A percentile compares a stretch with the other conserved stretches of the same genome.
Conservation (phyloP, 257 asterid genomes). For the Solanum corneliomulleri region DNA sequence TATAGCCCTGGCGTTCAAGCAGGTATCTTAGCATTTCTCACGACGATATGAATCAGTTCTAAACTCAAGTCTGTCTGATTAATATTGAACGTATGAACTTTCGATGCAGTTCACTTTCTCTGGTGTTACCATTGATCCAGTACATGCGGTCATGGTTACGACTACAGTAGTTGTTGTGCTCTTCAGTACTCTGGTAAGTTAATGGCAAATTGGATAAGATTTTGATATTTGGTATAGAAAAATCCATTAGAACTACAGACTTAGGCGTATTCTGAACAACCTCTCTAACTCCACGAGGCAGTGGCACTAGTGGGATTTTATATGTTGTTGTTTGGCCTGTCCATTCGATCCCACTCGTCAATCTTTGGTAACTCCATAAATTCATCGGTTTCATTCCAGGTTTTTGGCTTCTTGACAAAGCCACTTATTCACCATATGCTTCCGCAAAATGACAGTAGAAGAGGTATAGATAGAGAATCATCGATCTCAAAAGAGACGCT, state of each 20-base stretch:
- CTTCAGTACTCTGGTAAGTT: slow-evolving; percentile 71
- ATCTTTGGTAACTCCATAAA: neutral
- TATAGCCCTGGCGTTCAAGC: slow-evolving; percentile 88
- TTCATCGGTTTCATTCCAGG: slow-evolving; percentile 28
- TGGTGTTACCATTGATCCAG: slow-evolving; percentile 59
- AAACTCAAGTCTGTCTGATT: neutral
- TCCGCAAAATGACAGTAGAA: slow-evolving; percentile 22
- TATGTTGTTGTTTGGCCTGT: neutral
- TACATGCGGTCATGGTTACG: slow-evolving; percentile 60
- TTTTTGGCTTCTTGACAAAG: slow-evolving; percentile 74
- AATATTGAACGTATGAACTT: neutral
- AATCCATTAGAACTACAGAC: neutral
- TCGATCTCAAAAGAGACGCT: slow-evolving; percentile 57
- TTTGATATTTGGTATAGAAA: neutral
- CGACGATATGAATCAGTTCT: neutral
- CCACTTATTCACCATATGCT: slow-evolving; percentile 57
- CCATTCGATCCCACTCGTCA: neutral
- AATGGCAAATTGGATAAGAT: neutral
- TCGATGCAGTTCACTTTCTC: slow-evolving; percentile 57
- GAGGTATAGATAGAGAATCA: slow-evolving; percentile 44
- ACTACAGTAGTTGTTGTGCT: slow-evolving; percentile 62
- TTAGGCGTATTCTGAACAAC: neutral
- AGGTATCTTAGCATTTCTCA: slow-evolving; percentile 28
- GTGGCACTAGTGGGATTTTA: neutral
- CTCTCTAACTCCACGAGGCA: neutral